Evolutionary conservation across 2,329 filamentous ascomycete genomes (phyloP), one percentile per base, ranked within the genome.

Genomic region (Colletotrichum higginsianum): DNA sequence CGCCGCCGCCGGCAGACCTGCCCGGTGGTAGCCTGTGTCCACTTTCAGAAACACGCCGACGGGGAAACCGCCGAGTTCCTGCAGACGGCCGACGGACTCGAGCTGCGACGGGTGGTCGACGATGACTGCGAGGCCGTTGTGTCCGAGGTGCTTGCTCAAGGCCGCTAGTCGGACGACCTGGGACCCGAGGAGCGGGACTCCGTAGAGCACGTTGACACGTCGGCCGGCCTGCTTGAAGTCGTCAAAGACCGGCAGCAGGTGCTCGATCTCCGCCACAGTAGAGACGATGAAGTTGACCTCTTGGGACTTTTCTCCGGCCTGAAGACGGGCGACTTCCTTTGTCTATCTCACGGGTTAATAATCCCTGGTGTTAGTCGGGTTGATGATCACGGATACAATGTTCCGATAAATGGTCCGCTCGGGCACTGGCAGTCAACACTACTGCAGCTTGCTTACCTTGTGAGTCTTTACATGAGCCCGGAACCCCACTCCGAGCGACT

Each of bases 401-500:
- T 23, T 23, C 50, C 15, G 23, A 6, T 30, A 6, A 30, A 30
- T 30, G 26, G 26, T 30, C 26, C 26, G 26, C 26, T 6, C 26
- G 26, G 35, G 2, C 4, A 57, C 4, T 4, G 11, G 26, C 4
- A 30, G 26, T 6, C 26, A 30, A 30, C 26, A 30, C 26, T 30
- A 30, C 26, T 30, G 26, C 26, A 30, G 26, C 26, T 2, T 3
- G 18, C 50, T 47, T 5, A 89, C 88, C 80, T 92, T 92, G 77
- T 92, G 91, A 9, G 89, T 91, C 78, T 92, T 92, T 6, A 92
- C 85, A 75, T 93, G 91, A 0, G 88, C 87, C 15, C 91, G 82
- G 71, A 92, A 92, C 0, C 81, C 84, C 0, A 92, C 82, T 0
- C 81, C 82, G 0, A 92, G 77, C 12, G 80, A 77, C 7, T 82